Evolutionary conservation across 1,139 yeast species (phyloP), one percentile per base, ranked within the genome.

Genomic region (Suhomyces anneliseae): DNA sequence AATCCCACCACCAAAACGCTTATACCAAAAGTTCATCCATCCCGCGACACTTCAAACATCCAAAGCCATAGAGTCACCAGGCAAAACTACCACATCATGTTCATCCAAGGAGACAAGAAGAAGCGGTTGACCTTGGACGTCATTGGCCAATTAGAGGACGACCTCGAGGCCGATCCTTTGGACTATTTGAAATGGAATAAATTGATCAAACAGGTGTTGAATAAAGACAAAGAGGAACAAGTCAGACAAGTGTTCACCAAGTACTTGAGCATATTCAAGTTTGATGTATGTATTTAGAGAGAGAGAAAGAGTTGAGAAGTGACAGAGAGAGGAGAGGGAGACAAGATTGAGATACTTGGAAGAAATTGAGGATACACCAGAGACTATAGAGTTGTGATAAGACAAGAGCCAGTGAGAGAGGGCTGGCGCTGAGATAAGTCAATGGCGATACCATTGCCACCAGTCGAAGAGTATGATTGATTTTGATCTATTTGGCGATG

Each of bases 211-310:
- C 79, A 75, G 51, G 79, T 78, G 9, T 74, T 81, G 41, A 65
- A 71, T 27, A 81, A 82, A 54, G 90, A 86, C 52, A 79, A 82
- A 50, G 81, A 79, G 48, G 88, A 82, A 36, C 83, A 83, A 48
- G 82, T 84, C 10, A 68, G 89, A 40, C 68, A 72, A 7, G 74
- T 78, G 0, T 90, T 79, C 63, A 85, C 84, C 47, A 70, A 78
- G 36, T 84, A 87, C 59, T 74, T 92, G 45, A 66, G 67, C 14
- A 72, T 80, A 7, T 92, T 88, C 69, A 90, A 87, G 47, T 78
- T 74, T 53, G 81, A 75, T 54, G 73, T 62, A 61, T 56, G 68
- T 65, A 49, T 47, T 14, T 19, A 19, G 6, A 19, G 24, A 19
- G 24, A 19, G 6, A 19, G 3, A 19, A 10, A 11, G 27, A 38